Evolutionary conservation across 192 early-diverging fungal genomes (phyloP).

Genomic region (Dispira parvispora): DNA sequence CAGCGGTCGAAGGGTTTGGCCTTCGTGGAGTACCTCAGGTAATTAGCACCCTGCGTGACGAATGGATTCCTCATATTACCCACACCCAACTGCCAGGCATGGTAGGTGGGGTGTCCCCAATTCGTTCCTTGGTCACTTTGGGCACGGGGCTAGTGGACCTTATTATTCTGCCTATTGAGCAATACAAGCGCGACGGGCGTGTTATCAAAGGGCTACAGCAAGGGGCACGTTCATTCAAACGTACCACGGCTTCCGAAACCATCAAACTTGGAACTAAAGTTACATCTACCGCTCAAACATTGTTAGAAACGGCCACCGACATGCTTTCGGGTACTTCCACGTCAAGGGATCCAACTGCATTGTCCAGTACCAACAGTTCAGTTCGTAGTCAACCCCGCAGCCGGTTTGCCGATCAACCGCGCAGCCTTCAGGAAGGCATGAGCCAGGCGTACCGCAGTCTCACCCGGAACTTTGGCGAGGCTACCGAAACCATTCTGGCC

Average conservation of each 20-base stretch:
- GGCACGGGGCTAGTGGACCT: constrained; percentile 84
- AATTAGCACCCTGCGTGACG: constrained; percentile 38
- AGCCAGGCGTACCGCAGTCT: constrained; percentile 66
- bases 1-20: constrained; percentile 55
- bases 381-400: constrained; percentile 27
- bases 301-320: constrained; percentile 81
- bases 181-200: constrained; percentile 82
- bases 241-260: constrained; percentile 78
- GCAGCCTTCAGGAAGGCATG: constrained; percentile 70
- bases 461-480: constrained; percentile 59
- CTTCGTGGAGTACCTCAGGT: constrained; percentile 53
- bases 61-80: constrained; percentile 89
- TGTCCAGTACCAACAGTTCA: constrained; percentile 14
- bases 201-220: constrained; percentile 74
- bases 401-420: constrained; percentile 76
- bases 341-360: constrained; percentile 12
- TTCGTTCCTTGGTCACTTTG: constrained; percentile 78
- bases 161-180: constrained; percentile 79
- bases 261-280: constrained; percentile 74
- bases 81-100: constrained; percentile 80
- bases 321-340: constrained; percentile 29
- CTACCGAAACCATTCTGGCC: constrained; percentile 76
- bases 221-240: constrained; percentile 78
- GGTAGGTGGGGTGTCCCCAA: constrained; percentile 74
- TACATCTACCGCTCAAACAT: constrained; percentile 73